phyloP scores from a whole-genome alignment of 306 rosid species.

The Crotalaria pallida region DNA sequence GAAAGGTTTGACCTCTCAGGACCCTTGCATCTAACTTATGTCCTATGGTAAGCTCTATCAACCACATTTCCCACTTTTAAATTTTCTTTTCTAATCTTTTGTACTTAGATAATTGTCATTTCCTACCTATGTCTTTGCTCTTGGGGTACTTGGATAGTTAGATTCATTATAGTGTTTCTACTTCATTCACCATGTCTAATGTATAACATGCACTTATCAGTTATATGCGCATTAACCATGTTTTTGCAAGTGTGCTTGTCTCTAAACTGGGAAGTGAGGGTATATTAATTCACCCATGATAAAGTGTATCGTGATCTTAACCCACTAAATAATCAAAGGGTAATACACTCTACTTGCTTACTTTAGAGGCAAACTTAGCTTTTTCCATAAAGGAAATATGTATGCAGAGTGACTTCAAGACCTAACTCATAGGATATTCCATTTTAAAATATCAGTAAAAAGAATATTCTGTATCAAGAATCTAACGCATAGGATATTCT shows the following conservation, averaged over 20 bases:
- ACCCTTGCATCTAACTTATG: constrained; percentile 67
- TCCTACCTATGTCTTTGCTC: background rate
- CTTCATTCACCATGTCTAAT: background rate
- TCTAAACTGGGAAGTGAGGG: background rate
- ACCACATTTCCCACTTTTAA: background rate
- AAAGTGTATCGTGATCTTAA: too few species aligned
- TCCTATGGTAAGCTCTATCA: constrained; percentile 58
- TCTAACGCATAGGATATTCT: background rate
- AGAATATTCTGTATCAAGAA: background rate
- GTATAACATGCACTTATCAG: background rate
- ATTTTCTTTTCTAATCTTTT: background rate
- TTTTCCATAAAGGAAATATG: background rate
- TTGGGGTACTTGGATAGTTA: background rate
- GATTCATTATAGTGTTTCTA: background rate
- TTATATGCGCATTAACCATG: background rate
- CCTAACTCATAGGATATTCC: background rate
- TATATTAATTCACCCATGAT: too few species aligned
- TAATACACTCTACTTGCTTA: too few species aligned
- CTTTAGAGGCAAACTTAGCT: too few species aligned
- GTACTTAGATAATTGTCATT: background rate
- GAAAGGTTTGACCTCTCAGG: constrained; percentile 70
- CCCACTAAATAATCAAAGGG: background rate
- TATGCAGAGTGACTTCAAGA: background rate
- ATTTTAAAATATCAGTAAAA: too few species aligned
- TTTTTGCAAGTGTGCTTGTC: background rate